These are phyloP conservation scores for Plasmopara halstedii DNA, from an alignment of 352 stramenopile genomes.

Conservation along the genomic window DNA sequence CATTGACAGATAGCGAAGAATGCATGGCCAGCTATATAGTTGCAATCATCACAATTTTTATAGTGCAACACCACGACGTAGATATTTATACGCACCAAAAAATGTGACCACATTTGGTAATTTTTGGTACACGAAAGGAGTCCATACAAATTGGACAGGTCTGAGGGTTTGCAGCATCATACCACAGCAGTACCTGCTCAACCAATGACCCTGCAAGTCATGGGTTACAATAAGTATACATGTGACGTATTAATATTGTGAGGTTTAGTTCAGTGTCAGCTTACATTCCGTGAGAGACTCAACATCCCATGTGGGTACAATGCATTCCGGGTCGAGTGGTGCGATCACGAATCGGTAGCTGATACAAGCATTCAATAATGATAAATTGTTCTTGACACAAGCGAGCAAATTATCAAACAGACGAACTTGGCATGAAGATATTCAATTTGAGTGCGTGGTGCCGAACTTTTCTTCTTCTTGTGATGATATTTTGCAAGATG, in stretches of 20 bases:
- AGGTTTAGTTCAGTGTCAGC: constrained; percentile 1
- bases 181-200: constrained; percentile 75
- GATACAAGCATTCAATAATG: not conserved
- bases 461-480: constrained; percentile 63
- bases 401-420: not conserved
- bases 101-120: constrained; percentile 81
- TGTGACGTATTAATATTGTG: not conserved
- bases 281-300: constrained; percentile 78
- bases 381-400: not conserved
- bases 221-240: not conserved
- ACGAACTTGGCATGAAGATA: constrained; percentile 82
- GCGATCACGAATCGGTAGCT: constrained; percentile 82
- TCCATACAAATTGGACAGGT: constrained; percentile 81
- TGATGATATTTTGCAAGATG: constrained; percentile 25
- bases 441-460: constrained; percentile 67
- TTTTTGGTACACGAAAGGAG: constrained; percentile 68
- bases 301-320: constrained; percentile 56
- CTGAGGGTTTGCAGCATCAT: constrained; percentile 46
- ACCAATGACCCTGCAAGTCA: constrained; percentile 57
- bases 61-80: not conserved
- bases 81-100: constrained; percentile 49
- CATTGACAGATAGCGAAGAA: constrained; percentile 74
- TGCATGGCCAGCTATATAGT: constrained; percentile 62
- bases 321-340: constrained; percentile 35
- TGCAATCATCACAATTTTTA: not conserved